phyloP scores from a whole-genome alignment of 1,139 yeast genomes.

The Sugiyamaella grinbergsii region DNA sequence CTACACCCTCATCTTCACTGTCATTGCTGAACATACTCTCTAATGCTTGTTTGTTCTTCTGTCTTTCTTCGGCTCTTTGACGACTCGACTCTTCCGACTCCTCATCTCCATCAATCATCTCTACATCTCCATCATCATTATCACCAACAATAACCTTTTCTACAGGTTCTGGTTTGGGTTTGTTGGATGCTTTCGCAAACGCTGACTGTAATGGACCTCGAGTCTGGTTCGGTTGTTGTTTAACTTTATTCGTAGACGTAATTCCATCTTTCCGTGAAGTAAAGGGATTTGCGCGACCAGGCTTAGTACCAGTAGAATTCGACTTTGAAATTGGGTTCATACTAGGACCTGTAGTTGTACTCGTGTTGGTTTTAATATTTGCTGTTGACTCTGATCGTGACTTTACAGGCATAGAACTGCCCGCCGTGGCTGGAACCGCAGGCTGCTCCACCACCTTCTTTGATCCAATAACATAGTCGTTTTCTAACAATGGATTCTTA shows the following conservation, averaged over 20 bases:
- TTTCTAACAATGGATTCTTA: slow-evolving; percentile 17
- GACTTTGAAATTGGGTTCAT: background rate
- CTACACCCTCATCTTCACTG: slow-evolving; percentile 23
- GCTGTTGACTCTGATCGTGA: slow-evolving; percentile 1
- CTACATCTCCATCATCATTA: slow-evolving; percentile 24
- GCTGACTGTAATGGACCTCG: slow-evolving; percentile 24
- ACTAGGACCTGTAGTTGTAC: background rate
- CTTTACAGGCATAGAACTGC: background rate
- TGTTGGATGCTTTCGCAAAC: slow-evolving; percentile 23
- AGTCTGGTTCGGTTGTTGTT: background rate
- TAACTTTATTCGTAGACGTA: background rate
- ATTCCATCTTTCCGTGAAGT: background rate
- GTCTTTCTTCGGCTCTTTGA: slow-evolving; percentile 22
- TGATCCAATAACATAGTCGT: background rate
- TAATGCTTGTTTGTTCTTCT: slow-evolving; percentile 24
- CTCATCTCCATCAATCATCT: slow-evolving; percentile 21
- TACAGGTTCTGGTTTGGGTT: slow-evolving; percentile 21
- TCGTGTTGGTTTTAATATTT: background rate
- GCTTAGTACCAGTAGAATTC: background rate
- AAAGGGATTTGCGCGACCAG: background rate
- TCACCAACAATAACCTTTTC: slow-evolving; percentile 29
- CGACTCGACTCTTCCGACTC: slow-evolving; percentile 6
- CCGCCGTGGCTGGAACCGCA: background rate
- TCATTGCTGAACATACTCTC: slow-evolving; percentile 30
- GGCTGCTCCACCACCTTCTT: background rate